Evolutionary conservation across 2,329 filamentous ascomycete species (phyloP).

Genomic region (Thielaviopsis euricoi): DNA sequence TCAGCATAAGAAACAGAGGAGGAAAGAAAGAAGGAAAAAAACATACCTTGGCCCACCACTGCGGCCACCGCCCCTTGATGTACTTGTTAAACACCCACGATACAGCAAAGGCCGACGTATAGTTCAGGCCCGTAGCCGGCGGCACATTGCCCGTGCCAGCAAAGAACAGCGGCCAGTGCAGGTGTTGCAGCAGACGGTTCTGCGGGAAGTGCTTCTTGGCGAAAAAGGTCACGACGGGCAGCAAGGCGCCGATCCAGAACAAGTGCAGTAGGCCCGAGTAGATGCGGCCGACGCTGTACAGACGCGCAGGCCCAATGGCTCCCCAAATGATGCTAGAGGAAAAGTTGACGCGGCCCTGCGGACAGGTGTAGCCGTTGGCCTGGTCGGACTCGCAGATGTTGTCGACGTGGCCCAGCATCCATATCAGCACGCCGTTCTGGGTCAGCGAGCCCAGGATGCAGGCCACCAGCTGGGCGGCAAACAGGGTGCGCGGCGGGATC

Average conservation of each 20-base stretch:
- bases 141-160: slow-evolving; percentile 32
- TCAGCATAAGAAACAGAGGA: too few relatives aligned
- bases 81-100: slow-evolving; percentile 38
- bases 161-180: slow-evolving; percentile 37
- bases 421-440: slow-evolving; percentile 22
- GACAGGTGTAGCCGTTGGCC: slow-evolving; percentile 35
- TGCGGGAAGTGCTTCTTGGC: slow-evolving; percentile 30
- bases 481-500: slow-evolving; percentile 32
- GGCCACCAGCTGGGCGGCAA: slow-evolving; percentile 26
- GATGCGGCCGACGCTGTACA: slow-evolving; percentile 22
- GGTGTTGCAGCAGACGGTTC: slow-evolving; percentile 27
- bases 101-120: slow-evolving; percentile 36
- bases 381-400: slow-evolving; percentile 34
- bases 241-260: slow-evolving; percentile 34
- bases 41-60: slow-evolving; percentile 33
- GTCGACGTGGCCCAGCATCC: slow-evolving; percentile 28
- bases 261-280: slow-evolving; percentile 36
- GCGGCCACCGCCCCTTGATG: slow-evolving; percentile 30
- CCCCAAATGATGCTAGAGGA: slow-evolving; percentile 45
- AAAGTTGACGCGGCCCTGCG: slow-evolving; percentile 41
- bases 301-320: slow-evolving; percentile 30
- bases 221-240: slow-evolving; percentile 31
- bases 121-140: slow-evolving; percentile 37
- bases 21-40: slow-evolving; percentile 23
- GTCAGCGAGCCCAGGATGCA: slow-evolving; percentile 23